Evolutionary conservation across 345 rosid genomes (phyloP).

Genomic region (Litchi chinensis): DNA sequence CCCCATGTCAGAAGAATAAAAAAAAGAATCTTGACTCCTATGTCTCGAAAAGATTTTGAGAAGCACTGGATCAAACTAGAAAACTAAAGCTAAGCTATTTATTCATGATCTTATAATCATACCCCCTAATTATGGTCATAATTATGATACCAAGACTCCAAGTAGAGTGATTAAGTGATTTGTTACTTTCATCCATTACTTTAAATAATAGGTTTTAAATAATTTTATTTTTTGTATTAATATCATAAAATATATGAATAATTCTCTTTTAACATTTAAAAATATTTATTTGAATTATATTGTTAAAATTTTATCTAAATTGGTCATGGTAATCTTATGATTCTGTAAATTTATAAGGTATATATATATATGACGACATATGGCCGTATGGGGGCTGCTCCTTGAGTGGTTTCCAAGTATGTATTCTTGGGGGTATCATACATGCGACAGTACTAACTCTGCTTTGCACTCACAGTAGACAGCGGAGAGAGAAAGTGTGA

Average conservation of each 20-base stretch:
- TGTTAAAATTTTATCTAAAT: no score
- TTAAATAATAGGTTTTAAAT: background rate
- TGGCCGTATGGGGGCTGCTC: no score
- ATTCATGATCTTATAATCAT: background rate
- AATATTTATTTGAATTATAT: no score
- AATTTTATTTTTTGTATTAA: no score
- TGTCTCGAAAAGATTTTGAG: background rate
- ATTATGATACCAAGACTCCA: conserved; percentile 1
- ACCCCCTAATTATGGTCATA: background rate
- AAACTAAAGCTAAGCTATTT: background rate
- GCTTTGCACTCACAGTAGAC: conserved; percentile 17
- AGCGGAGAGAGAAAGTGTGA: conserved; percentile 16
- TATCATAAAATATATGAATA: no score
- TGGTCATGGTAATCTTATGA: no score
- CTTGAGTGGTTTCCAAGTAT: no score
- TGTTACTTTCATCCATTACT: conserved; percentile 13
- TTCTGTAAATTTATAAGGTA: no score
- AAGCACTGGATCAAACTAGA: background rate
- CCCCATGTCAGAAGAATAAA: background rate
- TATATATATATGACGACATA: no score
- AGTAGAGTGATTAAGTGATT: no score
- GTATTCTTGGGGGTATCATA: conserved; percentile 14
- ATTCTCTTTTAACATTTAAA: no score
- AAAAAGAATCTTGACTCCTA: background rate
- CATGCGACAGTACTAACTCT: conserved; percentile 7